These are phyloP conservation scores for Lepidium africanum DNA, from an alignment of 345 rosid species.

Conservation along the genomic window DNA sequence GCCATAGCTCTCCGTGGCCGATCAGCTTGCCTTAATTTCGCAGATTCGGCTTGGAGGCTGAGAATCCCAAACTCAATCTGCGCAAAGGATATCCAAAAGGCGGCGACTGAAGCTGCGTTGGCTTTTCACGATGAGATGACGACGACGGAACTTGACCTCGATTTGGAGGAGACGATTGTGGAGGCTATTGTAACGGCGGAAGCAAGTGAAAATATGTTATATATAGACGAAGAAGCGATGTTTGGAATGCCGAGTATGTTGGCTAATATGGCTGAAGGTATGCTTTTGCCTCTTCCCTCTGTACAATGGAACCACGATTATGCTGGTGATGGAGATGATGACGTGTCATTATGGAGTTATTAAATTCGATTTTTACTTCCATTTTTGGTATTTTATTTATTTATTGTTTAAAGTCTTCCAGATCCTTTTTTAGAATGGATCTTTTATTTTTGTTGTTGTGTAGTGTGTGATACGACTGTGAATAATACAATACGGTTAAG, in stretches of 20 bases:
- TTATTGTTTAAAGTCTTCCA: no score
- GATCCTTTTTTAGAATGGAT: background rate
- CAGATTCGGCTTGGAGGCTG: constrained; percentile 76
- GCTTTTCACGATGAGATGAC: constrained; percentile 12
- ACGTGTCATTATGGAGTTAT: no score
- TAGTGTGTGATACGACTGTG: background rate
- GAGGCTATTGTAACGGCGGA: background rate
- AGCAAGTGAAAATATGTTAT: background rate
- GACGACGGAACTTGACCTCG: background rate
- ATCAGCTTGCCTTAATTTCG: constrained; percentile 73
- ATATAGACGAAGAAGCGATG: constrained; percentile 43
- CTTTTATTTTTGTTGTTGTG: background rate
- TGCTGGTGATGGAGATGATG: constrained; percentile 2
- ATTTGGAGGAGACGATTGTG: no score
- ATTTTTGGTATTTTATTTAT: background rate
- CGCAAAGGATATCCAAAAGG: constrained; percentile 56
- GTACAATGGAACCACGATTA: background rate
- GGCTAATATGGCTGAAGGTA: constrained; percentile 61
- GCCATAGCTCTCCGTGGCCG: constrained; percentile 65
- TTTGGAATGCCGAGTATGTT: constrained; percentile 56
- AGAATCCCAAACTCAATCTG: constrained; percentile 51
- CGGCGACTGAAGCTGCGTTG: constrained; percentile 18
- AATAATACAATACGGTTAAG: background rate
- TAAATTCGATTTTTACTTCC: background rate
- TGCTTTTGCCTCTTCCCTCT: constrained; percentile 42